Evolutionary conservation across 164 flowering plant species (phyloP), one percentile per base, ranked within the genome.

Genomic region (Taxillus chinensis): DNA sequence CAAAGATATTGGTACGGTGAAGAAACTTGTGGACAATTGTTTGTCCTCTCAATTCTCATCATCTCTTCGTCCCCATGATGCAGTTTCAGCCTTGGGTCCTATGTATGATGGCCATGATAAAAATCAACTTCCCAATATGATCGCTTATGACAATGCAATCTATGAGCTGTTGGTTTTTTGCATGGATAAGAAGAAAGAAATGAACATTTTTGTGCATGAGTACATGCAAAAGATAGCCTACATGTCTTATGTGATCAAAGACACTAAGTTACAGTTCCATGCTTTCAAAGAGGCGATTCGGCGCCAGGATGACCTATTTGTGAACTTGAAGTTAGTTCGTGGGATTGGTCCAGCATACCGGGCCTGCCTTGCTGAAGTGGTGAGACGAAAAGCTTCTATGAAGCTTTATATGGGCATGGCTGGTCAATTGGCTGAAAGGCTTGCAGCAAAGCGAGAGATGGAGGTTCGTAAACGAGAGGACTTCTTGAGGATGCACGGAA

Each of bases 341-440:
- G 95, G 93, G 39, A 80, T 91, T 68, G 98, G 99, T 14, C 84
- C 95, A 48, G 84, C 96, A 38, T 95, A 95, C 63, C 79, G 96
- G 66, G 88, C 96, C 16, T 87, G 99, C 77, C 90, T 95, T 70
- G 96, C 97, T 12, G 98, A 95, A 79, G 75, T 95, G 15, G 97
- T 87, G 53, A 80, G 98, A 73, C 82, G 99, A 74, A 91, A 87
- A 73, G 90, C 98, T 52, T 79, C 84, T 16, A 85, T 87, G 95
- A 95, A 95, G 76, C 89, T 95, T 61, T 95, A 91, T 74, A 95
- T 95, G 99, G 98, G 99, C 62, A 80, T 83, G 87, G 99, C 98
- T 70, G 99, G 99, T n/a, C 96, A 89, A 57, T 67, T 95, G 73
- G 99, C 99, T 42, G 99, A 95, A 78, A 82, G 68, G 71, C 96